Conservation (phyloP, 2,329 filamentous ascomycete genomes). For the Alternaria ventricosa region DNA sequence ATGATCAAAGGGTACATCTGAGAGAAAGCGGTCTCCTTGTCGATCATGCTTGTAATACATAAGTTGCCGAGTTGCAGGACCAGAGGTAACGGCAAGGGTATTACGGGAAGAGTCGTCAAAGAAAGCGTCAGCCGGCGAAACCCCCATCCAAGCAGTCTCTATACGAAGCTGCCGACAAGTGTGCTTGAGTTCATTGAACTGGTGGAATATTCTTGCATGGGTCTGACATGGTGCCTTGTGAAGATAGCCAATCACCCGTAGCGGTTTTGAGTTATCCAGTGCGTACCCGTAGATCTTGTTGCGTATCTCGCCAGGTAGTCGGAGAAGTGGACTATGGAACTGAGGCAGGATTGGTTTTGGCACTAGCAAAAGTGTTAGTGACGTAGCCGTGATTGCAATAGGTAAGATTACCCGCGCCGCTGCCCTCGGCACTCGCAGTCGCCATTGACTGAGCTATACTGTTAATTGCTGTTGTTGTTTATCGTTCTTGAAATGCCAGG, state of each 20-base stretch:
- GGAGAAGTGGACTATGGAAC: neutral
- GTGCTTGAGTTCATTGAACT: neutral
- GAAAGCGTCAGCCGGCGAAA: too few relatives aligned
- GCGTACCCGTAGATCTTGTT: neutral
- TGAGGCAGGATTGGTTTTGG: neutral
- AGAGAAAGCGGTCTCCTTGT: too few relatives aligned
- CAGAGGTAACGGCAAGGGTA: neutral
- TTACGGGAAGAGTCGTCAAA: neutral
- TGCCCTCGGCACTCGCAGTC: neutral
- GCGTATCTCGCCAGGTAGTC: neutral
- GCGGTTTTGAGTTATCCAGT: neutral
- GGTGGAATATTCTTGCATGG: neutral
- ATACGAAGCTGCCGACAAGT: neutral
- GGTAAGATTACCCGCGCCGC: neutral
- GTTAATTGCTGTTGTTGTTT: neutral
- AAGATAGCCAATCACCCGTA: neutral
- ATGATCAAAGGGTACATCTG: too few relatives aligned
- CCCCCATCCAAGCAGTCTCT: neutral
- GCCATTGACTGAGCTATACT: neutral
- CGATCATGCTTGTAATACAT: too few relatives aligned
- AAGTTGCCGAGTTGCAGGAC: neutral
- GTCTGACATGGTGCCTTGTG: too few relatives aligned
- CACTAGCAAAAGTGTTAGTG: neutral
- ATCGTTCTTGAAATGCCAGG: rapidly evolving
- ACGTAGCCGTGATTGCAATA: rapidly evolving